These are phyloP conservation scores for Mrakiaceae sp. DNA, from an alignment of 1,284 basidiomycete species.

Conservation along the genomic window DNA sequence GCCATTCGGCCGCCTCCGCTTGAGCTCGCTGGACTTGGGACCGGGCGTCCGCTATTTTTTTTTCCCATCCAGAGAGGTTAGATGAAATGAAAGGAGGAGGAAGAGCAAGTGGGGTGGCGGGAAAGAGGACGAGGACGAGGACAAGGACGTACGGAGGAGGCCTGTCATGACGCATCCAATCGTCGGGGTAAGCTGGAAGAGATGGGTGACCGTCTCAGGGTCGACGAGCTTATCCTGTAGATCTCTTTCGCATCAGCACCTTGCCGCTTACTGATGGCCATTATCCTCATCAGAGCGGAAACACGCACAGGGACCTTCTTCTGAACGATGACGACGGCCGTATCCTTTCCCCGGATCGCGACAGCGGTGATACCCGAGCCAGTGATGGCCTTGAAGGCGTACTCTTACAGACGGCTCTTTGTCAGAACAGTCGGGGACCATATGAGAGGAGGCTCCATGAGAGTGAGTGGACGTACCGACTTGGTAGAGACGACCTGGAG, in stretches of 20 bases:
- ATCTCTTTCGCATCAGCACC: not conserved
- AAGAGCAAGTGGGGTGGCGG: constrained; percentile 14
- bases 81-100: not conserved
- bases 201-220: constrained; percentile 84
- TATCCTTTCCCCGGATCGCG: constrained; percentile 86
- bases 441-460: not conserved
- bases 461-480: constrained; percentile 57
- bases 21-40: constrained; percentile 83
- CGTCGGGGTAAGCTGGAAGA: constrained; percentile 90
- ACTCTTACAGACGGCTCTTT: constrained; percentile 47
- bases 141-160: constrained; percentile 56
- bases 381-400: constrained; percentile 99
- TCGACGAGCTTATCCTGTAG: constrained; percentile 92
- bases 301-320: constrained; percentile 83
- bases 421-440: not conserved
- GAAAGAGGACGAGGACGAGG: constrained; percentile 2
- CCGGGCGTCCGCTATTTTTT: constrained; percentile 68
- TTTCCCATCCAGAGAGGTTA: not conserved
- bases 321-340: constrained; percentile 90
- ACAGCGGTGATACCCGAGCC: constrained; percentile 91
- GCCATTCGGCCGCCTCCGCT: constrained; percentile 83
- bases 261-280: too few species aligned
- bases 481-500: constrained; percentile 53
- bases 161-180: constrained; percentile 99
- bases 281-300: not conserved